These are phyloP conservation scores for Ampelocalamus luodianensis DNA, from an alignment of 176 grass and related monocot species.

Conservation along the genomic window DNA sequence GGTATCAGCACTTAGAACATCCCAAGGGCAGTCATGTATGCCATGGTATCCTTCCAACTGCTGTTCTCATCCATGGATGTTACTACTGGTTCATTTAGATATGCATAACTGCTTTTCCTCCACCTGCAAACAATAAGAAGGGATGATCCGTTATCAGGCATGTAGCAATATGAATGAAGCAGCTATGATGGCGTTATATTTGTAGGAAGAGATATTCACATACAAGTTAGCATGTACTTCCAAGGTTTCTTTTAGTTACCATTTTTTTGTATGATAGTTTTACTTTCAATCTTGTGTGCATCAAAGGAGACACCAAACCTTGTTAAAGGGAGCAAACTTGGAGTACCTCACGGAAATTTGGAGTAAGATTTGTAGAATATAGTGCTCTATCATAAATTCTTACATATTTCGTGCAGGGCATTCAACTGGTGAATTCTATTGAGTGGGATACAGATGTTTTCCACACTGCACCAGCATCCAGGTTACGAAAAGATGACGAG, in stretches of 20 bases:
- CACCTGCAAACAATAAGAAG: slow-evolving; percentile 55
- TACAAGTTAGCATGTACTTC: background rate
- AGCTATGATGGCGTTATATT: background rate
- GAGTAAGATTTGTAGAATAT: background rate
- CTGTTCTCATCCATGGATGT: slow-evolving; percentile 45
- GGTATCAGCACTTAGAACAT: slow-evolving; percentile 32
- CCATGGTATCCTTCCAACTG: slow-evolving; percentile 2
- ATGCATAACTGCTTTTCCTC: slow-evolving; percentile 66
- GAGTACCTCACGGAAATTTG: background rate
- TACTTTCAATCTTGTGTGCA: slow-evolving; percentile 1
- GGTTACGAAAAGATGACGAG: background rate
- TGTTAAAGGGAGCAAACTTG: background rate
- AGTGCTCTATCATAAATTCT: background rate
- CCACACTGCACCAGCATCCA: background rate
- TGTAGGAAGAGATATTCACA: background rate
- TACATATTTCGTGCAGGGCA: slow-evolving; percentile 9
- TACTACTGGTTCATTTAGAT: slow-evolving; percentile 61
- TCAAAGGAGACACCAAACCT: background rate
- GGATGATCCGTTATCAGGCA: background rate
- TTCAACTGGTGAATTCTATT: background rate
- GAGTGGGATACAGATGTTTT: slow-evolving; percentile 7
- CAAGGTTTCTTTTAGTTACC: background rate
- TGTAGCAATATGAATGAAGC: background rate
- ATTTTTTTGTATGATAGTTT: background rate
- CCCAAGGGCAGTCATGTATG: slow-evolving; percentile 44